Evolutionary conservation across 495 filamentous ascomycete genomes (phyloP), one percentile per base, ranked within the genome.

Genomic region (Penicillium lagena): DNA sequence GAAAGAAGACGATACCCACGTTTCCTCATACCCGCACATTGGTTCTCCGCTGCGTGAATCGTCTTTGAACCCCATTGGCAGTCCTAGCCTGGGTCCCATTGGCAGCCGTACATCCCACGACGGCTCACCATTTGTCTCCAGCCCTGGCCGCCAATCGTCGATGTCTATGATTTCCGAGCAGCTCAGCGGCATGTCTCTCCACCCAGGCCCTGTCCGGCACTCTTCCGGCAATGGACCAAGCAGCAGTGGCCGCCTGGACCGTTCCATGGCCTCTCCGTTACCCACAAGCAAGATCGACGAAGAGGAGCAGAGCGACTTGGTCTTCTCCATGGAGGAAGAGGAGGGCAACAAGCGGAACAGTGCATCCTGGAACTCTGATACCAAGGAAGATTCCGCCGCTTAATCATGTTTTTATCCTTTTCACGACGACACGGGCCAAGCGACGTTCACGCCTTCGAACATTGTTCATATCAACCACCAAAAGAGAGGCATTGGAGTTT

Each of bases 41-140:
- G 93, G 94, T 15, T 97, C 94, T 33, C 93, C 93, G 17, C 77
- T 98, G 8, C 88, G 93, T 36, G 94, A 96, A 62, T 93, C 91
- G 9, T 77, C 77, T 4, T 64, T 87, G 30, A 66, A 67, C 46
- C 47, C 64, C 3, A 58, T 55, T 12, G 81, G 67, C 39, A 90
- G 81, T 57, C 86, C 87, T 12, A 80, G 81, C 34, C 67, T 85
- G 13, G 78, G 81, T 37, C 71, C 82, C 31, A 71, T 80, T 32
- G 72, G 75, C 34, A 71, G 69, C 42, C 64, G 67, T 7, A 37
- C 60, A 10, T 66, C 65, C 14, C 78, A 79, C 11, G 85, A 89
- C 43, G 64, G 76, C 8, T 80, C 79, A 5, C 73, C 80, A 12
- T 82, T 80, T 44, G 52, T 86, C 42, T 78, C 81, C 2, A 85